Conservation (phyloP, 192 early-diverging fungal genomes). For the Spinellus fusiger region DNA sequence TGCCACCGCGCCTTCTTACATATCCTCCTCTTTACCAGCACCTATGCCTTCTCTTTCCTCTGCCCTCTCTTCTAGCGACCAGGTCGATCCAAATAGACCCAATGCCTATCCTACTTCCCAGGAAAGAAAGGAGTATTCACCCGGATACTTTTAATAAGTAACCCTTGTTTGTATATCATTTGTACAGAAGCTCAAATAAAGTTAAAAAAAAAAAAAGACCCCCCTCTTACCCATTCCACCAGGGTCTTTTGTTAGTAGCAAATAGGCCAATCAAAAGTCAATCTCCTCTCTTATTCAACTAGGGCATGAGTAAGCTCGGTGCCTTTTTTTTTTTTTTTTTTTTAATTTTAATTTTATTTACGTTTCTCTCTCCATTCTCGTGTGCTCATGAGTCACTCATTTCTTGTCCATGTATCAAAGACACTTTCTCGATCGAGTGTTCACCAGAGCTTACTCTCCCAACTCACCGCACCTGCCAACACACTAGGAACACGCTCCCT, state of each 20-base stretch:
- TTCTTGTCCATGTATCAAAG: constrained; percentile 32
- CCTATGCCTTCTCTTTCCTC: not conserved
- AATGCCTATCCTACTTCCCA: not conserved
- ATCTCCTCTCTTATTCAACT: no score
- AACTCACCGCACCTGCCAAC: not conserved
- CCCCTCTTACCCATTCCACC: no score
- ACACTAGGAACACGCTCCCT: not conserved
- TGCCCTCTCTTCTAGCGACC: not conserved
- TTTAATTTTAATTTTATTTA: not conserved
- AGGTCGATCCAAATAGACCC: not conserved
- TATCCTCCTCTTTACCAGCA: not conserved
- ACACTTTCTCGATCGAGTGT: constrained; percentile 26
- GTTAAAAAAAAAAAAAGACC: no score
- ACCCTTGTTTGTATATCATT: not conserved
- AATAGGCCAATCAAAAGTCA: no score
- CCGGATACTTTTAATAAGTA: not conserved
- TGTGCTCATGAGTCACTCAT: constrained; percentile 16
- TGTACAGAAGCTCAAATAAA: no score
- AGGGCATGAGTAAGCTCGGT: no score
- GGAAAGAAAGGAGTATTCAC: not conserved
- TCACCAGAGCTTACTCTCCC: constrained; percentile 16
- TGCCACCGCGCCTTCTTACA: not conserved
- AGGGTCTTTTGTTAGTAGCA: no score
- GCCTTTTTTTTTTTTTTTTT: not conserved
- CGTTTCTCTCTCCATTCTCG: not conserved